Evolutionary conservation across 768 basidiomycete genomes (phyloP), one percentile per base, ranked within the genome.

Genomic region (Mycena maculata): DNA sequence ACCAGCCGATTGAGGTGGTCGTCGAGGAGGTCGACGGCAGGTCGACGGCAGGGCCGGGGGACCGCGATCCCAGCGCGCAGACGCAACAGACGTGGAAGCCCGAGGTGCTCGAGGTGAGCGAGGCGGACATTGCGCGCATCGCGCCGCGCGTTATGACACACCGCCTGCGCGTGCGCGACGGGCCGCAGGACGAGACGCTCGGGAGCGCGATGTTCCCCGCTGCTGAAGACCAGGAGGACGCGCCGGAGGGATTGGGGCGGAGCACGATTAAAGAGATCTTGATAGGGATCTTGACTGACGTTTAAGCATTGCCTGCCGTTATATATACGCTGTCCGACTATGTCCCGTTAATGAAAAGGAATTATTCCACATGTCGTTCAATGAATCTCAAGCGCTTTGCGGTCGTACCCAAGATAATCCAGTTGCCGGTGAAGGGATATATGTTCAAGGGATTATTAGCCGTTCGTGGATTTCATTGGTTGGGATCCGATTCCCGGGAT

Each of bases 141-240:
- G 86, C 92, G 68, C 91, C 91, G 38, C 80, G 91, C 23, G 87
- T 90, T 0, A 84, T 94, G 31, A 89, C 90, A 9, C 93, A 95
- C 78, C 89, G 93, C 13, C 73, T 95, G 65, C 83, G 90, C 54
- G 85, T 92, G 60, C 83, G 92, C 39, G 85, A 88, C 74, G 87
- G 91, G 1, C 90, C 90, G 2, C 82, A 87, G 64, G 90, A 92
- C 63, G 91, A 94, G 74, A 77, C 92, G 3, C 76, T 94, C 62
- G 87, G 87, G 10, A 87, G 91, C 65, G 83, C 86, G 4, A 75
- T 90, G 65, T 89, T 84, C 72, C 87, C 89, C 30, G 91, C 90
- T 16, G 50, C 38, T 4, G 23, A 36, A 8, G 53, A 56, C 11
- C 39, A 33, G n/a, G 47, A 42, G 54, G 22, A 61, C 65, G 71